These are phyloP conservation scores for Marasmius fiardii DNA, from an alignment of 1,284 basidiomycete genomes.

Conservation along the genomic window DNA sequence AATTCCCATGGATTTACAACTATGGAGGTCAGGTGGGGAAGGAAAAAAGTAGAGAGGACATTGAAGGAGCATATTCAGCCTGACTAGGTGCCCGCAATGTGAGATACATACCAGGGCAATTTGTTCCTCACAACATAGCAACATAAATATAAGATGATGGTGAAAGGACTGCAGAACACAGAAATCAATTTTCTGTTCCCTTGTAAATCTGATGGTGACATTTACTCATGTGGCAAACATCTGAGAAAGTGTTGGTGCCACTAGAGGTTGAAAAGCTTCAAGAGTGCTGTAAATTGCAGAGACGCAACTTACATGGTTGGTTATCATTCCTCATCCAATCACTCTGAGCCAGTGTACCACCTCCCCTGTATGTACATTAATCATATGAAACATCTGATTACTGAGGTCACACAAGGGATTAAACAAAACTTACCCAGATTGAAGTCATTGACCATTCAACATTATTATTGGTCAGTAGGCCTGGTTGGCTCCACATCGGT, in stretches of 20 bases:
- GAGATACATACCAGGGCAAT: too few relatives aligned
- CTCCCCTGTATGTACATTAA: constrained; percentile 5
- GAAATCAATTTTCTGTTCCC: too few relatives aligned
- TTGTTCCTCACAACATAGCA: too few relatives aligned
- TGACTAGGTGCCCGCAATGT: too few relatives aligned
- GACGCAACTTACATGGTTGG: constrained; percentile 13
- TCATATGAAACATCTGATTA: background rate
- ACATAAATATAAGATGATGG: too few relatives aligned
- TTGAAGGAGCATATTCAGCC: too few relatives aligned
- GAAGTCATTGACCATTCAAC: constrained; percentile 15
- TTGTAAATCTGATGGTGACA: too few relatives aligned
- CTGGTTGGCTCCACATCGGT: constrained; percentile 15
- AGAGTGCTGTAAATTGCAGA: background rate
- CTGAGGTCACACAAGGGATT: background rate
- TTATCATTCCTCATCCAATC: constrained; percentile 20
- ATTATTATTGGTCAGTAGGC: constrained; percentile 16
- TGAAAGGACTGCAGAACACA: too few relatives aligned
- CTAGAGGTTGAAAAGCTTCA: constrained; percentile 1
- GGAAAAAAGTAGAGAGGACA: too few relatives aligned
- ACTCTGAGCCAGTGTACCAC: constrained; percentile 18
- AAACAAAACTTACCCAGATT: constrained; percentile 1
- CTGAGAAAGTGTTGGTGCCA: constrained; percentile 17
- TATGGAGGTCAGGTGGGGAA: too few relatives aligned
- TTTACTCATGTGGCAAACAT: constrained; percentile 15
- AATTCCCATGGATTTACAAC: too few relatives aligned